Percentiles rank a stretch among this genome's conserved stretches.
phyloP scores from a whole-genome alignment of 1,139 yeast genomes.

The Ashbya aceris region DNA sequence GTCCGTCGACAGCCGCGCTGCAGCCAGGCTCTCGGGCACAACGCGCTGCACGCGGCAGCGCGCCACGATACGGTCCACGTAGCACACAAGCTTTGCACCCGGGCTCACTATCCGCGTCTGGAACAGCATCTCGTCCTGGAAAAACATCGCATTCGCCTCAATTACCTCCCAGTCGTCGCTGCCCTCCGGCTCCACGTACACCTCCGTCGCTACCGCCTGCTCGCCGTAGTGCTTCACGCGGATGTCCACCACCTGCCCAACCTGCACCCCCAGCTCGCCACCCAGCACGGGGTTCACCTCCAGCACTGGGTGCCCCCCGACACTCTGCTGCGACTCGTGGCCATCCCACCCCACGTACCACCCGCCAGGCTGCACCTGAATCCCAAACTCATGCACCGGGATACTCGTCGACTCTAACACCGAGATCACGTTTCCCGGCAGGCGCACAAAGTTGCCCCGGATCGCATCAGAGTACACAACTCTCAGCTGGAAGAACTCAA shows the following conservation, averaged over 20 bases:
- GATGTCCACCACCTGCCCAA: conserved; percentile 32
- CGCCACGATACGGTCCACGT: conserved; percentile 61
- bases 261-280: conserved; percentile 32
- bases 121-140: conserved; percentile 66
- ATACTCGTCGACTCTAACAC: conserved; percentile 16
- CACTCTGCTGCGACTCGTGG: conserved; percentile 34
- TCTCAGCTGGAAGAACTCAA: conserved; percentile 11
- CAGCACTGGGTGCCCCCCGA: conserved; percentile 28
- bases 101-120: conserved; percentile 72
- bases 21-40: conserved; percentile 36
- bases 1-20: conserved; percentile 58
- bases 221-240: conserved; percentile 33
- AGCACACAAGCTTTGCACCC: conserved; percentile 57
- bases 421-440: conserved; percentile 19
- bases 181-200: conserved; percentile 70
- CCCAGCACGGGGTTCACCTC: conserved; percentile 55
- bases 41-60: conserved; percentile 54
- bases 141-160: conserved; percentile 67
- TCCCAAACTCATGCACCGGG: conserved; percentile 20
- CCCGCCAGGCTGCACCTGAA: conserved; percentile 13
- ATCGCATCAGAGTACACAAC: conserved; percentile 15
- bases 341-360: conserved; percentile 79
- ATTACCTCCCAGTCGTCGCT: conserved; percentile 87
- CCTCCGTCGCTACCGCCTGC: conserved; percentile 45
- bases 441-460: conserved; percentile 22